Percentiles rank a stretch among this genome's conserved stretches.
Evolutionary conservation across 2,329 filamentous ascomycete genomes (phyloP).

Genomic region (Scedosporium dehoogii): DNA sequence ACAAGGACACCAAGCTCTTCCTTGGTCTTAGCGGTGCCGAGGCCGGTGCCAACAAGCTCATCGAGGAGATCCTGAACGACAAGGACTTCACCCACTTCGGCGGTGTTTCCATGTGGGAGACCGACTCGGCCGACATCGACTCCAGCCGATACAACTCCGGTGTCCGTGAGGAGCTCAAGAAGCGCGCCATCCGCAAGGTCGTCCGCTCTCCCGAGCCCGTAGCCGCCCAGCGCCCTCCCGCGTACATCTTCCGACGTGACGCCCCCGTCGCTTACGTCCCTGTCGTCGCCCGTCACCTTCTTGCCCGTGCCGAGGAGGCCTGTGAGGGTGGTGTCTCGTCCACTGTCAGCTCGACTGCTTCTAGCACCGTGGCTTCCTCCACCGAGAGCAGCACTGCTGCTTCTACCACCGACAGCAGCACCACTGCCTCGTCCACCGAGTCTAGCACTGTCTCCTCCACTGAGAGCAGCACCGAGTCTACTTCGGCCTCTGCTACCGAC

Average conservation of each 20-base stretch:
- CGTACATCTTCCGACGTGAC: constrained; percentile 7
- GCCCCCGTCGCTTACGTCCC: constrained; percentile 1
- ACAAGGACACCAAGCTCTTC: constrained; percentile 32
- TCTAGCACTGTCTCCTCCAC: constrained; percentile 5
- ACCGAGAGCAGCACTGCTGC: constrained; percentile 8
- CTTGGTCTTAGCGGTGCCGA: constrained; percentile 29
- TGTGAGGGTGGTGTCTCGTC: constrained; percentile 1
- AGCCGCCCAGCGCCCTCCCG: neutral
- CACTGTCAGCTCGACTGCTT: constrained; percentile 9
- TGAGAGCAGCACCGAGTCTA: constrained; percentile 8
- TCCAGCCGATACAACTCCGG: constrained; percentile 12
- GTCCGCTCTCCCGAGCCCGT: neutral
- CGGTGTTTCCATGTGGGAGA: constrained; percentile 37
- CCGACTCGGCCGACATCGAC: constrained; percentile 16
- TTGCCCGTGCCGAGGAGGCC: constrained; percentile 7
- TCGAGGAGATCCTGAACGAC: constrained; percentile 28
- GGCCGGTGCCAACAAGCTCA: constrained; percentile 20
- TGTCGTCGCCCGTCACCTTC: constrained; percentile 3
- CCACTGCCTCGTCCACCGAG: constrained; percentile 8
- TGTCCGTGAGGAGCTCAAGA: constrained; percentile 5
- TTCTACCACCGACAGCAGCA: constrained; percentile 10
- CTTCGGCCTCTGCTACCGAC: neutral
- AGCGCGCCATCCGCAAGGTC: neutral
- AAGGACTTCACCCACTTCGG: constrained; percentile 28
- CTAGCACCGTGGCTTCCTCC: constrained; percentile 3